phyloP scores from a whole-genome alignment of 306 rosid genomes.

The Prosopis cineraria region DNA sequence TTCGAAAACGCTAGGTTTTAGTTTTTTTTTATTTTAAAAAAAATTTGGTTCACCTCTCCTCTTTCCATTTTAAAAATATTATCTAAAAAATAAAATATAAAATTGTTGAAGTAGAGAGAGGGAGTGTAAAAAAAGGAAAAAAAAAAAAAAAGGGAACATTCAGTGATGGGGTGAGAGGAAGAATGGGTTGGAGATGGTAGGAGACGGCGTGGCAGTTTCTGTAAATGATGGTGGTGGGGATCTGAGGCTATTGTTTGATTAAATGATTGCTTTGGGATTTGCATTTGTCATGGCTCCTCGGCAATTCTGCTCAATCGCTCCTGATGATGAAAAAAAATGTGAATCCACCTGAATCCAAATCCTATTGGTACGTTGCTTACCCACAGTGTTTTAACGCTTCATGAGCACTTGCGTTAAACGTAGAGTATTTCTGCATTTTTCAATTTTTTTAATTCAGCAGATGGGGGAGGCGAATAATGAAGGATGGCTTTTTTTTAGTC shows the following conservation, averaged over 20 bases:
- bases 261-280: slow-evolving; percentile 20
- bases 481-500: no score
- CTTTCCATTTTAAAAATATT: neutral
- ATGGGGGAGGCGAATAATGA: slow-evolving; percentile 34
- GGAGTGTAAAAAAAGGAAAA: neutral
- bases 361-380: neutral
- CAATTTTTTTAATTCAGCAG: slow-evolving; percentile 8
- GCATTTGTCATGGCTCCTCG: slow-evolving; percentile 38
- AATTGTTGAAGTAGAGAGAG: neutral
- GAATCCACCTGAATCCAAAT: neutral
- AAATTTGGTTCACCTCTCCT: neutral
- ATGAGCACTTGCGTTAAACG: neutral
- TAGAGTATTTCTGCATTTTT: no score
- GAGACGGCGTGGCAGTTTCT: slow-evolving; percentile 48
- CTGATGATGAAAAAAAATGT: neutral
- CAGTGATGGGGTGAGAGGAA: slow-evolving; percentile 35
- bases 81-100: neutral
- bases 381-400: no score
- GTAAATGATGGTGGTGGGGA: slow-evolving; percentile 5
- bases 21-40: neutral
- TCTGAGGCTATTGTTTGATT: neutral
- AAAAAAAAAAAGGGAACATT: neutral
- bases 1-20: slow-evolving; percentile 90
- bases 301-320: neutral
- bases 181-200: slow-evolving; percentile 39